Base-by-base conservation (phyloP, 176 grass and related monocot species). In the Pharus latifolius region DNA sequence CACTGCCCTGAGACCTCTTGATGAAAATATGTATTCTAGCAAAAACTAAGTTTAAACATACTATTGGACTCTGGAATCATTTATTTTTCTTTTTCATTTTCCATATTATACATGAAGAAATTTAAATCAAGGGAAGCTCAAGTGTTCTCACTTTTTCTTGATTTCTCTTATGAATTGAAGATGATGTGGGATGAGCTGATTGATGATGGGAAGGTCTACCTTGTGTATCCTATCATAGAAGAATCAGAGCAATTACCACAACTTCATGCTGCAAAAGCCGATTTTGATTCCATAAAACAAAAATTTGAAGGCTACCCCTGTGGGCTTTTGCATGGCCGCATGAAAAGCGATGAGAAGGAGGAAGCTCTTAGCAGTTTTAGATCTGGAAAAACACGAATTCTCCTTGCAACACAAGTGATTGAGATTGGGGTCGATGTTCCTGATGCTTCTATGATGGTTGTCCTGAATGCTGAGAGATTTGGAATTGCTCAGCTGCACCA, bases 401-500 rank as follows among this genome's bases (percentile, higher is more conserved):
- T 98, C 50, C 70, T 92, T 25, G 77, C 94, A 16, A 98, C 94
- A 7, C 89, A 93, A 76, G 89, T 98, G 26, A 88, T 98, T 54
- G 94, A 93, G 78, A 90, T 98, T 17, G 94, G 94, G 7, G 89
- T 98, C 0, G 86, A 98, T 75, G 81, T 98, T 83, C 89, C 89
- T 58, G 89, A 93, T 69, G 94, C 94, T 69, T 90, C 89, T 24
- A 90, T 98, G 94, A 98, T 98, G 89, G 52, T 98, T 72, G 87
- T 93, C 30, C 77, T 98, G 78, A 98, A 98, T 27, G 86, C 94
- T 1, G 94, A 98, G 71, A 87, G 89, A 52, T 93, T 93, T 64
- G 94, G 94, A 80, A 83, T 98, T 34, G 73, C 95, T 46, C 95
- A 98, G 38, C 68, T 98, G 81, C 90, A 98, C 83, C 95, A 98